Conservation (phyloP, 495 filamentous ascomycete genomes). For the Paragyromitra xinjiangensis region DNA sequence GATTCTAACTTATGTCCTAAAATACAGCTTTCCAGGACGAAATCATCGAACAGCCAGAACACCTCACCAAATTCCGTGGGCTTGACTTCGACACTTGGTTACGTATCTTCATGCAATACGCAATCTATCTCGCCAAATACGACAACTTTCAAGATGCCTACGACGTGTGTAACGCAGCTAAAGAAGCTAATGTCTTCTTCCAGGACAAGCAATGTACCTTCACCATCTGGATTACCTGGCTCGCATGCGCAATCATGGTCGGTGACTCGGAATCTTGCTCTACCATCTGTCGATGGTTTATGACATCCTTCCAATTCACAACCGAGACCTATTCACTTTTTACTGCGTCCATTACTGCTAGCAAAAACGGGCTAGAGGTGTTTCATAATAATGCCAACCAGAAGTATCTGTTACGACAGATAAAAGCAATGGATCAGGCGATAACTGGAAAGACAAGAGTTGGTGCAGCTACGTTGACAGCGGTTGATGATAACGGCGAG, state of each 20-base stretch:
- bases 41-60: constrained; percentile 43
- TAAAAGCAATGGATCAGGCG: constrained; percentile 83
- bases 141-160: constrained; percentile 73
- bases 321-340: constrained; percentile 87
- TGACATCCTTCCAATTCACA: constrained; percentile 83
- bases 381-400: constrained; percentile 72
- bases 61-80: constrained; percentile 76
- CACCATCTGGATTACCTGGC: constrained; percentile 80
- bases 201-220: constrained; percentile 71
- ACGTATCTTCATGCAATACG: constrained; percentile 88
- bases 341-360: constrained; percentile 51
- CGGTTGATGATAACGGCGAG: constrained; percentile 51
- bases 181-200: constrained; percentile 80
- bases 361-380: constrained; percentile 55
- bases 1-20: constrained; percentile 48
- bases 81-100: constrained; percentile 85
- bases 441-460: constrained; percentile 51
- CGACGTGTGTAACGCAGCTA: constrained; percentile 74
- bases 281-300: constrained; percentile 78
- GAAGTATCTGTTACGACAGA: constrained; percentile 87
- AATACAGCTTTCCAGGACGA: constrained; percentile 51
- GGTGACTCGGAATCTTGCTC: constrained; percentile 81
- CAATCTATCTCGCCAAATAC: constrained; percentile 72
- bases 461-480: constrained; percentile 59
- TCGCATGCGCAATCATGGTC: constrained; percentile 81